phyloP scores from a whole-genome alignment of 2,329 filamentous ascomycete species.

The Colletotrichum sojae region DNA sequence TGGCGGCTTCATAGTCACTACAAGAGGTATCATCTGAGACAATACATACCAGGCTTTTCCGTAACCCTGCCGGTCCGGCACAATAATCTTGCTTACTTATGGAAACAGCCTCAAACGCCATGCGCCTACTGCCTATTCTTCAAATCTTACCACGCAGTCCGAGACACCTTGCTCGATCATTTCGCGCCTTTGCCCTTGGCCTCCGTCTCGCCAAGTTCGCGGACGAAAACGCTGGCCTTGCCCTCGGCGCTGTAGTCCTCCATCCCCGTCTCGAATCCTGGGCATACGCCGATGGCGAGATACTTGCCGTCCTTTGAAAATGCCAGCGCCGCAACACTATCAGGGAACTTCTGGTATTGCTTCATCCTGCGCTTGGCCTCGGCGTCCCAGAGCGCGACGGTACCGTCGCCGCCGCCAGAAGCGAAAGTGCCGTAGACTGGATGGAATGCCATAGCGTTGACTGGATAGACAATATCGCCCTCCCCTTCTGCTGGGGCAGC shows the following conservation, averaged over 20 bases:
- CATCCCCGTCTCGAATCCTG: conserved; percentile 89
- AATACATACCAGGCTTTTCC: conserved; percentile 40
- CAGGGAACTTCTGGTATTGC: conserved; percentile 87
- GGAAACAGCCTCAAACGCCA: conserved; percentile 39
- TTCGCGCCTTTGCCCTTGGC: conserved; percentile 88
- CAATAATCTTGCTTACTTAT: conserved; percentile 49
- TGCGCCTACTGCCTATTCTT: conserved; percentile 43
- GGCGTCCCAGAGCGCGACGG: conserved; percentile 94
- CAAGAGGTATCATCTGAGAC: conserved; percentile 40
- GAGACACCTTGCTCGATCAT: conserved; percentile 51
- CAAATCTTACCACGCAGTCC: conserved; percentile 22
- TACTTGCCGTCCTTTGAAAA: conserved; percentile 85
- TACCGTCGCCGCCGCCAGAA: conserved; percentile 89
- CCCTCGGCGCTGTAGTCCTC: conserved; percentile 83
- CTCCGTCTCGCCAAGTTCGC: conserved; percentile 89
- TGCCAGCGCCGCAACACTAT: conserved; percentile 81
- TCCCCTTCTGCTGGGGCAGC: conserved; percentile 73
- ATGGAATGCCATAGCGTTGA: conserved; percentile 92
- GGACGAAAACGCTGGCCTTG: conserved; percentile 81
- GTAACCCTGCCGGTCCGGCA: conserved; percentile 44
- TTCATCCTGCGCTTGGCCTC: conserved; percentile 90
- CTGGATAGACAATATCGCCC: conserved; percentile 88
- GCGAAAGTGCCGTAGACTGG: conserved; percentile 88
- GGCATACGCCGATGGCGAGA: conserved; percentile 85
- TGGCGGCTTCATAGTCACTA: conserved; percentile 19